Evolutionary conservation across 2,329 filamentous ascomycete species (phyloP).

Genomic region (Plenodomus tracheiphilus): DNA sequence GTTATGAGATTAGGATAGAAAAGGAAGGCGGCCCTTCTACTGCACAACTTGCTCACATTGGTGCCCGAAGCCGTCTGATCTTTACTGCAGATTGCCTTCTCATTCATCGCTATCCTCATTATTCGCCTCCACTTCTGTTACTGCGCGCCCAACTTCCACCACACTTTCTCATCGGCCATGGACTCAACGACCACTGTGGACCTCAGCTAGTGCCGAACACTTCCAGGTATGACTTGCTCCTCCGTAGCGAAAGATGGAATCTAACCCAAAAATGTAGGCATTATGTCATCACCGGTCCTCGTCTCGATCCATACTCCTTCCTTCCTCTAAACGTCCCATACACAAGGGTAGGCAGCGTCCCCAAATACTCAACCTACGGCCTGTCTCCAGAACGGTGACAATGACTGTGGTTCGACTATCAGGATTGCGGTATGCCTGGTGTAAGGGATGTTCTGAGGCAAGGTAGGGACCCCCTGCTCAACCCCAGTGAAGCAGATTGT

Average conservation of each 20-base stretch:
- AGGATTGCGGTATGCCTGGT: constrained; percentile 15
- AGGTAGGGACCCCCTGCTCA: constrained; percentile 15
- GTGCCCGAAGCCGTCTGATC: constrained; percentile 8
- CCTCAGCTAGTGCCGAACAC: constrained; percentile 16
- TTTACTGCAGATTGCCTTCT: constrained; percentile 14
- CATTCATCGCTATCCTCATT: constrained; percentile 8
- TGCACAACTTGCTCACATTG: constrained; percentile 11
- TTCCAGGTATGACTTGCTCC: constrained; percentile 13
- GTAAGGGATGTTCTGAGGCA: constrained; percentile 17
- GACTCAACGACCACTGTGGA: constrained; percentile 14
- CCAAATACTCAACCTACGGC: constrained; percentile 16
- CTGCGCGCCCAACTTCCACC: constrained; percentile 11
- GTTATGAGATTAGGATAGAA: constrained; percentile 9
- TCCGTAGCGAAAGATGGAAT: constrained; percentile 13
- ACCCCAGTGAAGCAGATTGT: constrained; percentile 14
- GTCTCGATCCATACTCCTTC: constrained; percentile 14
- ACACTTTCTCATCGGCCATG: constrained; percentile 13
- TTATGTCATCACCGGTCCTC: constrained; percentile 15
- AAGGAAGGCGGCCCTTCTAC: constrained; percentile 11
- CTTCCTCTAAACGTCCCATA: constrained; percentile 12
- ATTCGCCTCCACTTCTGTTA: constrained; percentile 12
- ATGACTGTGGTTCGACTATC: constrained; percentile 18
- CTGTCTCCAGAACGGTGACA: constrained; percentile 15
- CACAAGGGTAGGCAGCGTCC: constrained; percentile 12
- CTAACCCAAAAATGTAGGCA: constrained; percentile 15